Evolutionary conservation across 257 asterid genomes (phyloP), one percentile per base, ranked within the genome.

Genomic region (Gentiana dahurica): DNA sequence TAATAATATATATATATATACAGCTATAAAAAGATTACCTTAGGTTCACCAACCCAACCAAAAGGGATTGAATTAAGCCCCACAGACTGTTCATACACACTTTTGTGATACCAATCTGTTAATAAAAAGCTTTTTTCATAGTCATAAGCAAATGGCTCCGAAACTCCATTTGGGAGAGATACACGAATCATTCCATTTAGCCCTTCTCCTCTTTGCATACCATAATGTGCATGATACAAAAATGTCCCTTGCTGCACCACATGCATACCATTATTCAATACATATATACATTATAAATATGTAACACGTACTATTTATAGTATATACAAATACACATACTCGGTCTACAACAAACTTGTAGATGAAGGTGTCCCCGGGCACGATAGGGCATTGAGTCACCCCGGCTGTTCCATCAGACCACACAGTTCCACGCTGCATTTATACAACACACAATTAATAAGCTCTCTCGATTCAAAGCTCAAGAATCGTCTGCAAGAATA

Each of bases 321-420:
- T 15, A 12, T 43, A 5, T 24, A 12, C 55, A 1, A 12, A 15
- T 7, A 1, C 38, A 57, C 87, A 74, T 65, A 91, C 98, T 54
- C 86, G 79, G 10, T 91, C 96, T 4, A 91, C 94, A 4, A 79
- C 88, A 65, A 85, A 91, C 63, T 53, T 75, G 93, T 91, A 91
- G 1, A 61, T 69, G 51, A 85, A 84, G 36, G 90, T 87, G 34
- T 91, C 95, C 49, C 95, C 96, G 1, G 98, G 84, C 12, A 79
- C 54, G 69, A 85, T 76, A 5, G 98, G 98, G 59, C 98, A 91
- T 35, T 91, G 98, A 0, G 95, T 91, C 46, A 91, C 95, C 6
- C 93, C 98, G 69, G 82, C 96, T 24, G 96, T 77, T 63, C 98
- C 98, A 73, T 91, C 98, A 82, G 78, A 75, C 98, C 98, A 91